Evolutionary conservation across 208 protist genomes (phyloP), one percentile per base, ranked within the genome.

Genomic region (Leishmania arabica): DNA sequence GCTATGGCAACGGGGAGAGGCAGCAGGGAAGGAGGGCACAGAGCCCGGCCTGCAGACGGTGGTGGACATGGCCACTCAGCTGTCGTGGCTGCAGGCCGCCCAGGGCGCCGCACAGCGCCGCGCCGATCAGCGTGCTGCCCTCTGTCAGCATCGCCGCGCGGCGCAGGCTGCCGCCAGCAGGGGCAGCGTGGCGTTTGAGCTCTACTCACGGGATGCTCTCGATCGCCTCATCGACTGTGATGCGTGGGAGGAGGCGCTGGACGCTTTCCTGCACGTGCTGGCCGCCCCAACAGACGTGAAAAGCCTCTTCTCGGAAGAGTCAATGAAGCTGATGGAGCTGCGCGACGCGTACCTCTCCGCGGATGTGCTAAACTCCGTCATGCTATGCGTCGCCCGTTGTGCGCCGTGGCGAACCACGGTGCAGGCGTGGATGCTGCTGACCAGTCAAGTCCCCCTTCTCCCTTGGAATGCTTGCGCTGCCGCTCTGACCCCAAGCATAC

Each of bases 331-430:
- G 54, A 73, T 75, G 73, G 68, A 76, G 72, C 58, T 84, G 56
- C 78, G 82, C 17, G 79, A 89, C 40, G 27, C 62, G 27, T 80
- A 73, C 60, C 70, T 89, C 17, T 34, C 66, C 31, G 56, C 77
- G 4, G 24, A 51, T n/a, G 40, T 84, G 37, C 49, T 89, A 49
- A 51, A 53, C 62, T 65, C 76, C 40, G 72, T 89, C 17, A 78
- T 89, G 86, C 60, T 45, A 2, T 73, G 76, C 13, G 64, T 89
- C 15, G 79, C 79, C 15, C 37, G 62, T 6, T 54, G 60, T 62
- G 86, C 86, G 8, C 86, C 82, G 34, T 89, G 86, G 86, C 79
- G 79, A 21, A 84, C 86, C 9, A 77, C 75, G 47, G 72, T 82
- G 79, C 81, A 80, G 70, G 83, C 81, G 2, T 87, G 83, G 84